phyloP scores from a whole-genome alignment of 352 stramenopile species.

The Phytopythium mirpurense region DNA sequence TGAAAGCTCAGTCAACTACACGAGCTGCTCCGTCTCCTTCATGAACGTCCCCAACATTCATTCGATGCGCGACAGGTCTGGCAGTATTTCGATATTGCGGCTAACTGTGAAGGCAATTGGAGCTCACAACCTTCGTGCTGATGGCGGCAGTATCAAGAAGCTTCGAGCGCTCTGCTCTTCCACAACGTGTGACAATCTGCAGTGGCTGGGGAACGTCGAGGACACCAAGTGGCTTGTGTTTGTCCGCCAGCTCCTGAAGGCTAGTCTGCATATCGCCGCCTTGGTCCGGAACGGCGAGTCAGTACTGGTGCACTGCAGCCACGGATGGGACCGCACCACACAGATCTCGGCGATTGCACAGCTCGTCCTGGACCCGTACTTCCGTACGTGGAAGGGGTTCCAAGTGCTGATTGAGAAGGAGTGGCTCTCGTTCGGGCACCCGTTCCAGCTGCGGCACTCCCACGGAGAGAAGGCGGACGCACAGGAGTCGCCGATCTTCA shows the following conservation, averaged over 20 bases:
- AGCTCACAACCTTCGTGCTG: background rate
- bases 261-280: slow-evolving; percentile 88
- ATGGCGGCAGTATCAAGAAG: slow-evolving; percentile 55
- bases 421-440: slow-evolving; percentile 78
- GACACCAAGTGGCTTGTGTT: slow-evolving; percentile 97
- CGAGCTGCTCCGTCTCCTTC: slow-evolving; percentile 92
- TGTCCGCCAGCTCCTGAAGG: slow-evolving; percentile 91
- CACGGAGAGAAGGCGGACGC: slow-evolving; percentile 75
- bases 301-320: slow-evolving; percentile 78
- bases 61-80: slow-evolving; percentile 93
- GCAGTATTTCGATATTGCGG: slow-evolving; percentile 10
- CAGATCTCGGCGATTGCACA: slow-evolving; percentile 82
- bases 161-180: slow-evolving; percentile 68
- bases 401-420: slow-evolving; percentile 84
- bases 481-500: slow-evolving; percentile 82
- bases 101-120: background rate
- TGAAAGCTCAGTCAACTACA: slow-evolving; percentile 96
- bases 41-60: slow-evolving; percentile 99
- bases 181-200: slow-evolving; percentile 88
- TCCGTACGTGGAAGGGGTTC: slow-evolving; percentile 73
- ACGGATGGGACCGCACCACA: slow-evolving; percentile 88
- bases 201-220: slow-evolving; percentile 91
- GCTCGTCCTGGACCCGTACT: slow-evolving; percentile 73
- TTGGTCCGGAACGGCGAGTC: slow-evolving; percentile 88
- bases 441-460: slow-evolving; percentile 73